phyloP scores from a whole-genome alignment of 2,329 filamentous ascomycete genomes.

The Cladorrhinum sp. region DNA sequence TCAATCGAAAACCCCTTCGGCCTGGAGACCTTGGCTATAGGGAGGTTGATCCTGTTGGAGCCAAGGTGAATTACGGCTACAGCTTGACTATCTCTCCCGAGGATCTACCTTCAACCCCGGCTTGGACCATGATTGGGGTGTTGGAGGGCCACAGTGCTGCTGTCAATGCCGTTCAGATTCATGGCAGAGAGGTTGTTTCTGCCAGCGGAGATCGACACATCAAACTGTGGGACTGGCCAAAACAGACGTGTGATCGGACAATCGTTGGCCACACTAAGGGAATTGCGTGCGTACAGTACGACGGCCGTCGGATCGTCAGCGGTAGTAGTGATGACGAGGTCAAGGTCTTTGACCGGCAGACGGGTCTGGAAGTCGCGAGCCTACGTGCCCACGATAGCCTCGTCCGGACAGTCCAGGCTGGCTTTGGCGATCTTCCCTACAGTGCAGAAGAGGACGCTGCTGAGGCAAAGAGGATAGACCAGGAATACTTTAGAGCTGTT shows the following conservation, averaged over 20 bases:
- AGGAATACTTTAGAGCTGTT: slow-evolving; percentile 63
- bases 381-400: slow-evolving; percentile 78
- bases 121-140: slow-evolving; percentile 74
- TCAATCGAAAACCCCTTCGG: slow-evolving; percentile 72
- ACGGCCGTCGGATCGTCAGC: slow-evolving; percentile 88
- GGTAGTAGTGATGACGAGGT: slow-evolving; percentile 96
- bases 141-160: slow-evolving; percentile 84
- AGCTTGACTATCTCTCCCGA: slow-evolving; percentile 42
- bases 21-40: slow-evolving; percentile 58
- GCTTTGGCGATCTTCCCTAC: slow-evolving; percentile 84
- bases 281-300: slow-evolving; percentile 96
- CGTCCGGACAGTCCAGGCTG: slow-evolving; percentile 91
- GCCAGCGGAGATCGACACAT: slow-evolving; percentile 91
- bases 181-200: slow-evolving; percentile 82
- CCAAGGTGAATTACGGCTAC: slow-evolving; percentile 53
- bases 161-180: slow-evolving; percentile 93
- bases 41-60: slow-evolving; percentile 51
- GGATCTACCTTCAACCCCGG: slow-evolving; percentile 52
- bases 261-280: slow-evolving; percentile 88
- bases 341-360: slow-evolving; percentile 85
- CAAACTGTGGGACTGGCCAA: slow-evolving; percentile 91
- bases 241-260: slow-evolving; percentile 70
- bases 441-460: slow-evolving; percentile 70
- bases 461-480: slow-evolving; percentile 71
- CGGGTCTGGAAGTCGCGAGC: slow-evolving; percentile 84